phyloP scores from a whole-genome alignment of 192 early-diverging fungal genomes.

The Globomyces pollinis-pini region DNA sequence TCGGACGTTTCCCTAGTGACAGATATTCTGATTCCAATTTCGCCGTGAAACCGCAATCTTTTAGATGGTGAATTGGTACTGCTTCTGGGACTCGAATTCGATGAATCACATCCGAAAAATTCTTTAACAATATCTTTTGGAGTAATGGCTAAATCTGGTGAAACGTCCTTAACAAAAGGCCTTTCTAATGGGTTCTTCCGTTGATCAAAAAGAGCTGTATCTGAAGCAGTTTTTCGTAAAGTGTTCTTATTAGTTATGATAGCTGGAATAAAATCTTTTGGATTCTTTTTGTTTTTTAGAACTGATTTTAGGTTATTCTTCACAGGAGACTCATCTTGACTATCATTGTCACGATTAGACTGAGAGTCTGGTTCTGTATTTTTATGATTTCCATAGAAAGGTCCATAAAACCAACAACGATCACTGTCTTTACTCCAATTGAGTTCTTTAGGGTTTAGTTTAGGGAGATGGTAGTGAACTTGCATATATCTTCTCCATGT shows the following conservation, averaged over 20 bases:
- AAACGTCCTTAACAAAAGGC: neutral
- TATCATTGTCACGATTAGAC: neutral
- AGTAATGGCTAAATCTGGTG: neutral
- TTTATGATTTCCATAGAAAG: neutral
- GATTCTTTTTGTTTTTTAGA: neutral
- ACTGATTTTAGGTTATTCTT: neutral
- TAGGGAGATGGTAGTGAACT: neutral
- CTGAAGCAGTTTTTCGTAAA: neutral
- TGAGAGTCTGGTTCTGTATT: neutral
- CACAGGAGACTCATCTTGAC: neutral
- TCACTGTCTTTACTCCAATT: conserved; percentile 3
- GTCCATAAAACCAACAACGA: neutral
- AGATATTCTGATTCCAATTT: too few relatives aligned
- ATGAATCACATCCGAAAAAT: too few relatives aligned
- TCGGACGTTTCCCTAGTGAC: too few relatives aligned
- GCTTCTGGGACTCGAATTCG: too few relatives aligned
- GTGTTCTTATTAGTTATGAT: conserved; percentile 7
- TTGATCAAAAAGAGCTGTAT: conserved; percentile 1
- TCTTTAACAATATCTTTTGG: neutral
- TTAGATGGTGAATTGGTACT: too few relatives aligned
- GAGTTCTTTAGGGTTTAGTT: neutral
- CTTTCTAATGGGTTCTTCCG: neutral
- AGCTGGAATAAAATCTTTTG: neutral
- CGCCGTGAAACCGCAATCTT: too few relatives aligned
- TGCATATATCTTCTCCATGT: conserved; percentile 9